Base-by-base conservation (phyloP, 192 early-diverging fungal genomes). In the Gorgonomyces haynaldii region DNA sequence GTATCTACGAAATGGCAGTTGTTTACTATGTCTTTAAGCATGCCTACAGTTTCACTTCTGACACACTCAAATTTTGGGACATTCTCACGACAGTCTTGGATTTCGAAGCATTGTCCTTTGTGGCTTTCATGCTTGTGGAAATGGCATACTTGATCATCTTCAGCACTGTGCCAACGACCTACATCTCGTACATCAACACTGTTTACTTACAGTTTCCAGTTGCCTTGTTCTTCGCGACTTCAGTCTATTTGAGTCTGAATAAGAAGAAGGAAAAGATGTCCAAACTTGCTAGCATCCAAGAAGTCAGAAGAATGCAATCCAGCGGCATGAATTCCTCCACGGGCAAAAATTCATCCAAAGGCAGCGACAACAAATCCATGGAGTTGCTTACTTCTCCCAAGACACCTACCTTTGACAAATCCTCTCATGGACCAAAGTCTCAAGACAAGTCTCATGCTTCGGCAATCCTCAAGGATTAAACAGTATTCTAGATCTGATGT, bases 51-150 rank as follows among this genome's bases (percentile, higher is more conserved):
- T 40, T 40, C 6, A 40, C 20, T 21, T 21, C 39, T 23, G 24
- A 40, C 7, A 40, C 20, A 21, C 5, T 23, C 8, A 23, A 19
- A 4, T 40, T 19, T 19, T 1, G 15, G 13, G 24, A 40, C 20
- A 40, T 40, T 21, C 20, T 40, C 3, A 19, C 24, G 20, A 23
- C 25, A 24, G 44, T 46, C 5, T 46, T 46, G 16, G 44, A 46
- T 29, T 46, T 46, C 30, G 44, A 46, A 46, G 23, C 30, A 19
- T 35, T 32, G 25, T 30, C 44, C 7, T 46, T 46, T 46, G 27
- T 46, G 4, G 16, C 16, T 22, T 46, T 21, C 44, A 9, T 46
- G 5, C 30, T 7, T 12, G 19, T 46, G 7, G 44, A 46, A 35
- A 35, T 46, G 3, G 29, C 32, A 3, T 46, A 46, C 32, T 22